Evolutionary conservation across 495 filamentous ascomycete species (phyloP), one percentile per base, ranked within the genome.

Genomic region (Peziza echinospora): DNA sequence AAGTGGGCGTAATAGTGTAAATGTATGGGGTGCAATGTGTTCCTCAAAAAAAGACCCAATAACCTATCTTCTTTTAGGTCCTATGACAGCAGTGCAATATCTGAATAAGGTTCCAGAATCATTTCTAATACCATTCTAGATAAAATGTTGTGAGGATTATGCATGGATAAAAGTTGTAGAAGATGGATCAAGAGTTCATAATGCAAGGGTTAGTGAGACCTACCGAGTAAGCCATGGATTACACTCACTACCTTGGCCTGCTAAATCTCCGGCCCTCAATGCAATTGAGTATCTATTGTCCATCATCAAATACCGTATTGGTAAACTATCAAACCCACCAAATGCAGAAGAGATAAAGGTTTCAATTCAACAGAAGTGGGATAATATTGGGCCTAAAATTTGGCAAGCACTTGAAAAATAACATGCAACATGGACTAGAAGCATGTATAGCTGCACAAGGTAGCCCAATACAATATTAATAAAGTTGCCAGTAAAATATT

Each of bases 191-290:
- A 8, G 26, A 8, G n/a, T 34, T 34, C 26, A 34, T n/a, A 34
- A 8, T 8, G 26, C 26, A 34, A 34, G n/a, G 26, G 26, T 34
- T 8, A 34, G 26, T n/a, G 8, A 8, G 26, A n/a, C 26, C n/a
- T 34, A 8, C n/a, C 26, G 26, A 34, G 26, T n/a, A n/a, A 8
- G n/a, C 8, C n/a, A n/a, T 8, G 26, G 25, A 26, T 21, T 10
- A 21, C 10, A 42, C 46, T 24, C 47, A 43, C n/a, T 8, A 3
- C 5, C 7, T 21, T 1, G 7, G 17, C 37, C 50, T 49, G 24
- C 50, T 5, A n/a, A 25, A n/a, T 52, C 50, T 21, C 43, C 43
- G 5, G 47, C 46, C 28, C 37, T 47, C 24, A 46, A 50, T 22
- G 19, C 43, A 21, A 47, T 52, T 43, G 47, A 49, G 23, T 46